Evolutionary conservation across 2,329 filamentous ascomycete species (phyloP), one percentile per base, ranked within the genome.

Genomic region (Hymenoscyphus linearis): DNA sequence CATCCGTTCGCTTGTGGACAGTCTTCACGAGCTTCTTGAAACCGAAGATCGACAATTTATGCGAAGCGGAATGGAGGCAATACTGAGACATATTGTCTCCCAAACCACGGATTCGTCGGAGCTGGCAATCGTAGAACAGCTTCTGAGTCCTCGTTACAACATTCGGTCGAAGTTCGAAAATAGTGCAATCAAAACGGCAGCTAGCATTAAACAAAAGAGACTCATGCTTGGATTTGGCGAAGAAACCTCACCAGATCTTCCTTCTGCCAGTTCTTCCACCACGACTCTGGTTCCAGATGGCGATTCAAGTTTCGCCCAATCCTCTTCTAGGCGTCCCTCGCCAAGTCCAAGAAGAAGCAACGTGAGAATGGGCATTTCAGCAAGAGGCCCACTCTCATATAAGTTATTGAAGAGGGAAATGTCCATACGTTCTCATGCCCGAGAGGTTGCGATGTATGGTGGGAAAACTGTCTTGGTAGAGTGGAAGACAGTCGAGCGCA

Each of bases 21-120:
- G 59, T 25, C 44, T 69, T 18, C 63, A 66, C 52, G 59, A 64
- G 27, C 56, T 67, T 16, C 58, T 69, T 5, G 27, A 26, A n/a
- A 56, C 22, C n/a, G 34, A 37, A 25, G 31, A 56, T 16, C 34
- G n/a, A 10, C n/a, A 37, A 35, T 56, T 56, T 26, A 22, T 37
- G 35, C 22, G 22, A 37, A 37, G 22, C 4, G 34, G 54, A 40
- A 56, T 37, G 22, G 34, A 55, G 31, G 34, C 27, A 36, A 50
- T 64, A 16, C 34, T 64, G 44, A 44, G 62, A 55, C 53, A 64
- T 50, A 60, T 60, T 35, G 47, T 64, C 26, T 60, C 60, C 31
- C 62, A 58, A 25, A 53, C 62, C 2, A 52, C 47, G 10, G 47
- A 36, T 18, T 40, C 57, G n/a, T 58, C 60, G 3, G 62, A 64